Percentiles rank a stretch among this genome's conserved stretches.
These are phyloP conservation scores for Alternaria solani DNA, from an alignment of 2,329 filamentous ascomycete genomes.

Conservation along the genomic window DNA sequence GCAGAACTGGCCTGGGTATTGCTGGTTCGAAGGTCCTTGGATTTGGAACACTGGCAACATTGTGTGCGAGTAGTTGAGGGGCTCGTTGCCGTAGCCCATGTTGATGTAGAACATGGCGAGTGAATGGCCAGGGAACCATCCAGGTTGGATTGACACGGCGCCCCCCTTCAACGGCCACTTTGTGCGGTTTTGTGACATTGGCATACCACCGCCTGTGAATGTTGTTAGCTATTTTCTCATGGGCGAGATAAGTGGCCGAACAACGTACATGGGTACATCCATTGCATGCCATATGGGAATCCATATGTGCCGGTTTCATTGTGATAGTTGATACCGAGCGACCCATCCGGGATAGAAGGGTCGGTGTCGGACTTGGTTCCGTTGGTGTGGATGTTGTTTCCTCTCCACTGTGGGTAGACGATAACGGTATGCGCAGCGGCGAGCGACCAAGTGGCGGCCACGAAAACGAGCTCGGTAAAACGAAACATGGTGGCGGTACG, in stretches of 20 bases:
- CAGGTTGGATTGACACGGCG: slow-evolving; percentile 88
- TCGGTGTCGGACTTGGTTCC: slow-evolving; percentile 60
- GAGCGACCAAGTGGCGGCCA: slow-evolving; percentile 52
- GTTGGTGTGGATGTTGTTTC: slow-evolving; percentile 84
- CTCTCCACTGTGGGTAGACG: slow-evolving; percentile 85
- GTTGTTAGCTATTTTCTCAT: slow-evolving; percentile 17
- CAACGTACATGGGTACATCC: slow-evolving; percentile 91
- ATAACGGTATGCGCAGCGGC: slow-evolving; percentile 79
- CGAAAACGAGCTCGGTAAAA: slow-evolving; percentile 42
- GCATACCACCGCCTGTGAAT: slow-evolving; percentile 79
- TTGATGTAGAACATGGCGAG: slow-evolving; percentile 90
- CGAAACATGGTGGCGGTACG: slow-evolving; percentile 41
- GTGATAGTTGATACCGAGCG: slow-evolving; percentile 56
- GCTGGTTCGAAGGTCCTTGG: slow-evolving; percentile 78
- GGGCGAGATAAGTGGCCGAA: background rate
- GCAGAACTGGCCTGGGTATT: slow-evolving; percentile 90
- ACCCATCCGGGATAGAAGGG: slow-evolving; percentile 47
- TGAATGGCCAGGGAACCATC: slow-evolving; percentile 91
- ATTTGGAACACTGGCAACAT: slow-evolving; percentile 86
- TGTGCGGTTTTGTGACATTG: slow-evolving; percentile 80
- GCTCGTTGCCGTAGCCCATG: slow-evolving; percentile 82
- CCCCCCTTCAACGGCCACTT: slow-evolving; percentile 90
- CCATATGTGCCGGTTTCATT: slow-evolving; percentile 58
- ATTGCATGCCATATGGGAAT: slow-evolving; percentile 92
- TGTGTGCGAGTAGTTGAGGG: slow-evolving; percentile 84